These are phyloP conservation scores for Beverwykella pulmonaria DNA, from an alignment of 495 filamentous ascomycete genomes.

Conservation along the genomic window DNA sequence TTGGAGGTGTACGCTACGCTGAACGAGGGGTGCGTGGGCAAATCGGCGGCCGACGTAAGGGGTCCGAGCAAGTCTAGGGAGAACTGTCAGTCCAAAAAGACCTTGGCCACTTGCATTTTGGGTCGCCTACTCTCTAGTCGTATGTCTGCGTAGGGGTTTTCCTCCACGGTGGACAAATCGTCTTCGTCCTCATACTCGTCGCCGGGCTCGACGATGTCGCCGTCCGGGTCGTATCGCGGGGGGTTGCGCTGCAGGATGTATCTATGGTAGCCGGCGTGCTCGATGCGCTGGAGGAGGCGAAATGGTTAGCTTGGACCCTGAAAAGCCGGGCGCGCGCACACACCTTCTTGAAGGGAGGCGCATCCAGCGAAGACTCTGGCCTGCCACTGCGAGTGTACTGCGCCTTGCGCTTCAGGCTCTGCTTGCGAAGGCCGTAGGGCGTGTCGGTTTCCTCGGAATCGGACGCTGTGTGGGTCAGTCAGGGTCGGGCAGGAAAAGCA, in stretches of 20 bases:
- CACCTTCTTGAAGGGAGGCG: constrained; percentile 85
- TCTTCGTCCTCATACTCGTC: constrained; percentile 80
- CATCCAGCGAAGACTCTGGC: constrained; percentile 67
- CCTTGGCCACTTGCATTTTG: constrained; percentile 6
- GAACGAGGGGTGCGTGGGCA: constrained; percentile 80
- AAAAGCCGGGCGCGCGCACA: constrained; percentile 23
- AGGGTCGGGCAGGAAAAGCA: constrained; percentile 18
- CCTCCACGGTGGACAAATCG: constrained; percentile 69
- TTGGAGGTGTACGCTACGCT: constrained; percentile 80
- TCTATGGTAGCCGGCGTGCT: constrained; percentile 81
- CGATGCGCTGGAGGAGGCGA: constrained; percentile 62
- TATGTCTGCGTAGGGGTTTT: constrained; percentile 81
- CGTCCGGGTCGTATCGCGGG: constrained; percentile 76
- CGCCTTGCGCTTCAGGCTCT: constrained; percentile 85
- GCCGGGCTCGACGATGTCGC: constrained; percentile 73
- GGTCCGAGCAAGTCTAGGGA: constrained; percentile 78
- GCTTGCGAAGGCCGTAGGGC: constrained; percentile 78
- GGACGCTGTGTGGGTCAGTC: constrained; percentile 59
- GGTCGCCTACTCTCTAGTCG: constrained; percentile 73
- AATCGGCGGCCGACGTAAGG: constrained; percentile 80
- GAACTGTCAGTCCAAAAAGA: constrained; percentile 2
- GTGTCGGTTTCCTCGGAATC: constrained; percentile 82
- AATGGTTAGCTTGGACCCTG: constrained; percentile 12
- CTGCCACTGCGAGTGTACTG: constrained; percentile 77
- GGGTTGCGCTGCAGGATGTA: constrained; percentile 81